Base-by-base conservation (phyloP, 208 protist genomes). In the Crithidia sp. region DNA sequence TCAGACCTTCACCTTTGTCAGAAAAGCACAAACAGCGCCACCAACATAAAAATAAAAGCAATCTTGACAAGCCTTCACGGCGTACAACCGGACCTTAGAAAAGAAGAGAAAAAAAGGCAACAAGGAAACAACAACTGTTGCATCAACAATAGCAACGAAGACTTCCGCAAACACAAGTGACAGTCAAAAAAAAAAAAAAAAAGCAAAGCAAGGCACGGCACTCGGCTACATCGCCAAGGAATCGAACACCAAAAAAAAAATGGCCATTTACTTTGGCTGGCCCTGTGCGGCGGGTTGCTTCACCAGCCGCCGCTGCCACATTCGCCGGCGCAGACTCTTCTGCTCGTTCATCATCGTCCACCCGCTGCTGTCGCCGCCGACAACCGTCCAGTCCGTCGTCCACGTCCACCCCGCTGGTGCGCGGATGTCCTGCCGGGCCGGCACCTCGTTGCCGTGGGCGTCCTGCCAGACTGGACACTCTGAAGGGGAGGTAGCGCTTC, bases 381-480 rank as follows among this genome's bases (percentile, higher is more conserved):
- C 49, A 9, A 77, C 49, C 5, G 69, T 72, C 92, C 88, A 95
- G 3, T 79, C 79, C 7, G 73, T 83, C 49, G 68, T 57, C 89
- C 89, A 96, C 36, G 60, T 37, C 82, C 87, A 94, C 9, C 88
- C 89, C 0, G 68, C 39, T 28, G 81, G 92, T 0, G 82, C 81
- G 17, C 43, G 43, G 37, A 89, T 77, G 9, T 84, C 79, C 47
- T 83, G 59, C 37, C 76, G 79, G 40, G 73, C 64, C 44, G 71
- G 81, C 37, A 82, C 79, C 28, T 72, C 77, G 56, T 79, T 71
- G 41, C 92, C 92, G 57, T 82, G 61, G n/a, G 55, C 45, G 55
- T 88, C 82, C 72, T 91, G 82, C 88, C 92, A 96, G 43, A 67
- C 67, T 0, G 89, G 62, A 66, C 60, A 86, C 52, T 83, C 77